A percentile compares a stretch with the other conserved stretches of the same genome.
Evolutionary conservation across 1,284 basidiomycete species (phyloP).

Genomic region (Naganishia sp.): DNA sequence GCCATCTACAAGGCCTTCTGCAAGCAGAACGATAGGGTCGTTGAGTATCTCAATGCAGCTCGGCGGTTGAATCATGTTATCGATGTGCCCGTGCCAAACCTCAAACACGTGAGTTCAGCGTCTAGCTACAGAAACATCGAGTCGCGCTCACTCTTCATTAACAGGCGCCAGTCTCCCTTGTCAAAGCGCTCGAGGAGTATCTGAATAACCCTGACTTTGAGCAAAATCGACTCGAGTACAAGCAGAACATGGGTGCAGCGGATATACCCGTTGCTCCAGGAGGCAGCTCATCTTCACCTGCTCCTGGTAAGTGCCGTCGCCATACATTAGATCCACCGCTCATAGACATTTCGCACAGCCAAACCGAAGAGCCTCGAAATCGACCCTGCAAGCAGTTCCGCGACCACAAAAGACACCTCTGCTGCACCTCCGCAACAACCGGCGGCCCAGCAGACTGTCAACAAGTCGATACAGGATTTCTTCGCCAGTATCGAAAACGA

Average conservation of each 20-base stretch:
- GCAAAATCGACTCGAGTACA: conserved; percentile 89
- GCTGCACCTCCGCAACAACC: conserved; percentile 30
- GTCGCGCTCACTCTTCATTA: background rate
- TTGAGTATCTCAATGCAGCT: conserved; percentile 90
- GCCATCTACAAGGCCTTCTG: conserved; percentile 92
- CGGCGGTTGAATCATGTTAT: conserved; percentile 88
- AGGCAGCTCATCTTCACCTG: conserved; percentile 36
- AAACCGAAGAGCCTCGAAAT: conserved; percentile 12
- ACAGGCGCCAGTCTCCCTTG: conserved; percentile 89
- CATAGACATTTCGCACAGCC: conserved; percentile 1
- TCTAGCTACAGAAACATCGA: background rate
- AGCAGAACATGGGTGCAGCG: conserved; percentile 73
- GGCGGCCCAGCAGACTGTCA: conserved; percentile 44
- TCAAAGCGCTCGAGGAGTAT: conserved; percentile 91
- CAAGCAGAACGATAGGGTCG: conserved; percentile 88
- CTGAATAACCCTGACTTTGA: conserved; percentile 95
- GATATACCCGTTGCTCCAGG: conserved; percentile 56
- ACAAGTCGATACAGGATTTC: conserved; percentile 73
- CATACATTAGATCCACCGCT: background rate
- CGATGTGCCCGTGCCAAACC: conserved; percentile 88
- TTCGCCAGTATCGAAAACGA: conserved; percentile 87
- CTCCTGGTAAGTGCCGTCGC: background rate
- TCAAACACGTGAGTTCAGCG: conserved; percentile 73
- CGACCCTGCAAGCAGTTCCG: background rate
- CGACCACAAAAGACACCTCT: conserved; percentile 9